A percentile compares a stretch with the other conserved stretches of the same genome.
Conservation (phyloP, 2,329 filamentous ascomycete genomes). For the Phialophora expanda region DNA sequence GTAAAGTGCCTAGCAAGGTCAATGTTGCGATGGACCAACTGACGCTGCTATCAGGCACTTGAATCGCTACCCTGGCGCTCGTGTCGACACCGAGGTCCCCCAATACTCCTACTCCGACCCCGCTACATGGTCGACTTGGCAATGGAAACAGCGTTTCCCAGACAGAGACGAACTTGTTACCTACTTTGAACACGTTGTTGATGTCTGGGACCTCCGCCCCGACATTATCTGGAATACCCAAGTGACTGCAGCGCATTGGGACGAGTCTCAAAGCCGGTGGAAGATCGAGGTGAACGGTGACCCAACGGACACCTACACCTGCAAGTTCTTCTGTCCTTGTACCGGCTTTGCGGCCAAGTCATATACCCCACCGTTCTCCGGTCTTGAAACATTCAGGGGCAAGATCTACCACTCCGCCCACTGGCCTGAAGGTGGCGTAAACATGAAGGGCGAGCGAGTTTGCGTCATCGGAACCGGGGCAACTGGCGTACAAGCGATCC, state of each 20-base stretch:
- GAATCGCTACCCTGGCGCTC: conserved; percentile 18
- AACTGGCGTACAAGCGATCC: conserved; percentile 51
- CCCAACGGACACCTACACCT: conserved; percentile 39
- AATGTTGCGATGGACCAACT: conserved; percentile 53
- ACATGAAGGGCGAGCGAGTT: conserved; percentile 46
- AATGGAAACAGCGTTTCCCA: conserved; percentile 3
- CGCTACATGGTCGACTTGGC: neutral
- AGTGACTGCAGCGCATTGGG: neutral
- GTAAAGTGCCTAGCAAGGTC: conserved; percentile 51
- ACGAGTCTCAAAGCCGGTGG: neutral
- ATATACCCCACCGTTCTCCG: conserved; percentile 39
- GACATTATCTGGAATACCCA: neutral
- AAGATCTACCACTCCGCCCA: conserved; percentile 39
- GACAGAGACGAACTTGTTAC: conserved; percentile 35
- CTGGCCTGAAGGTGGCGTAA: conserved; percentile 34
- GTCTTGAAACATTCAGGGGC: conserved; percentile 38
- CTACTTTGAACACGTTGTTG: conserved; percentile 44
- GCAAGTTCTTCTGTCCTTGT: conserved; percentile 22
- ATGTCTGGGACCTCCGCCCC: conserved; percentile 17
- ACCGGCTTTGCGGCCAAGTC: conserved; percentile 44
- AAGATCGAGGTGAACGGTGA: conserved; percentile 37
- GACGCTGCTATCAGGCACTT: conserved; percentile 53
- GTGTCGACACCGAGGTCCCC: neutral
- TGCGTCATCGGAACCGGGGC: conserved; percentile 54
- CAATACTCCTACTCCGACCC: neutral